phyloP scores from a whole-genome alignment of 805 yeast genomes.

The Kodamaea nitidulidarum region DNA sequence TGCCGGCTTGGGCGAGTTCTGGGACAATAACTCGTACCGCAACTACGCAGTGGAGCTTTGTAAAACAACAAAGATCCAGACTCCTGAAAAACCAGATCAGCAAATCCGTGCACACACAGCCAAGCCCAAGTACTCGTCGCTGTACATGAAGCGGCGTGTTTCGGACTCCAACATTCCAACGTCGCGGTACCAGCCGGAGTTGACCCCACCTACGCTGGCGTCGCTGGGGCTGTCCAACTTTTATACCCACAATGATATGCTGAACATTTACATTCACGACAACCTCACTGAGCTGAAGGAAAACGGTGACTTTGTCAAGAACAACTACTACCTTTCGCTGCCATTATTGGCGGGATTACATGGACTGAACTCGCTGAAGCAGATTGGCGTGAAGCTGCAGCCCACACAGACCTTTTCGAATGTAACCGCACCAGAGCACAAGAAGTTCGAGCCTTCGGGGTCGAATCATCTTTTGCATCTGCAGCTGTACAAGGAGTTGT shows the following conservation, averaged over 20 bases:
- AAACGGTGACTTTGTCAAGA: constrained; percentile 27
- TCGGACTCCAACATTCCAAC: constrained; percentile 23
- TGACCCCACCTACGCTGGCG: constrained; percentile 8
- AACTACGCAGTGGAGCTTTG: constrained; percentile 57
- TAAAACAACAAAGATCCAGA: constrained; percentile 14
- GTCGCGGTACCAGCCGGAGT: constrained; percentile 3
- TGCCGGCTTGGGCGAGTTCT: constrained; percentile 48
- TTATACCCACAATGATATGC: neutral
- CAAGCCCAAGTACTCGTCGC: constrained; percentile 38
- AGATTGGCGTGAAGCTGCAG: neutral
- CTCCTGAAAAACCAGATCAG: constrained; percentile 2
- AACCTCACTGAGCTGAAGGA: constrained; percentile 11
- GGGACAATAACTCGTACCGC: constrained; percentile 69
- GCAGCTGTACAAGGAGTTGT: constrained; percentile 50
- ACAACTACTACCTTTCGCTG: constrained; percentile 34
- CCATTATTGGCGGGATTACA: constrained; percentile 26
- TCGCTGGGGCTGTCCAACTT: constrained; percentile 8
- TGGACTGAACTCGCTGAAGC: neutral
- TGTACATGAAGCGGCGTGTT: constrained; percentile 30
- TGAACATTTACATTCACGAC: constrained; percentile 1
- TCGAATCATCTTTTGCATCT: constrained; percentile 31
- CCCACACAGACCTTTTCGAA: neutral
- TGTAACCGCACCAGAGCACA: neutral
- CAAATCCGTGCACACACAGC: constrained; percentile 17
- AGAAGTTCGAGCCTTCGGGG: neutral